Percentiles rank a stretch among this genome's conserved stretches.
phyloP scores from a whole-genome alignment of 139 green algal genomes.

The Tetraselmis chui region DNA sequence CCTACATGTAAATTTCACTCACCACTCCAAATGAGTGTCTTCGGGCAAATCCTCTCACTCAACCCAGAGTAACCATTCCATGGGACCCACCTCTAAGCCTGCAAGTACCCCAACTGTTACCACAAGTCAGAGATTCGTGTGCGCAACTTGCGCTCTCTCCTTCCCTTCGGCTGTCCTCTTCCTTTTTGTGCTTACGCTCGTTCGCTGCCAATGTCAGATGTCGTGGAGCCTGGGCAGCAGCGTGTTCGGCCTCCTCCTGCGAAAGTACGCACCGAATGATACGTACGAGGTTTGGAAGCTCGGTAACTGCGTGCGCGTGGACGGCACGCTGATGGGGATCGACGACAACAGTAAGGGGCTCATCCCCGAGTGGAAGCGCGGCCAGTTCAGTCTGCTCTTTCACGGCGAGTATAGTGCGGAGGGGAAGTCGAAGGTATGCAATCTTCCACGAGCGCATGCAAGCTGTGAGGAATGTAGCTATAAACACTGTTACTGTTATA shows the following conservation, averaged over 20 bases:
- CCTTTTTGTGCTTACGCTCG: not conserved
- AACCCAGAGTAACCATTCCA: not conserved
- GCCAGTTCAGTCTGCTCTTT: constrained; percentile 45
- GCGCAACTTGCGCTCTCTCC: too few species aligned
- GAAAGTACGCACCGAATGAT: constrained; percentile 65
- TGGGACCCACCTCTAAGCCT: not conserved
- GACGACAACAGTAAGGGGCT: constrained; percentile 34
- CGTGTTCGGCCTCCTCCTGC: constrained; percentile 59
- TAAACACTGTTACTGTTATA: too few species aligned
- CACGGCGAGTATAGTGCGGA: not conserved
- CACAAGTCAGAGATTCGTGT: too few species aligned
- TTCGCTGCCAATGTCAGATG: constrained; percentile 26
- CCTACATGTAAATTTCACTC: too few species aligned
- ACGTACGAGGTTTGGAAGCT: constrained; percentile 56
- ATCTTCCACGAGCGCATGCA: too few species aligned
- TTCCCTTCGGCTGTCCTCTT: not conserved
- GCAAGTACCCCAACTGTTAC: too few species aligned
- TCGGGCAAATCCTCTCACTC: not conserved
- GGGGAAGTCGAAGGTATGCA: not conserved
- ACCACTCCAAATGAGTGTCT: not conserved
- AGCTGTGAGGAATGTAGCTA: too few species aligned
- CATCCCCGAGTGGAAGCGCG: constrained; percentile 67
- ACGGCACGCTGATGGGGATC: constrained; percentile 67
- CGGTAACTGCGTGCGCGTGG: constrained; percentile 50
- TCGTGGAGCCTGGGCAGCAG: constrained; percentile 63